Percentiles rank a stretch among this genome's conserved stretches.
Evolutionary conservation across 1,284 basidiomycete species (phyloP).

Genomic region (Puccinia horiana): DNA sequence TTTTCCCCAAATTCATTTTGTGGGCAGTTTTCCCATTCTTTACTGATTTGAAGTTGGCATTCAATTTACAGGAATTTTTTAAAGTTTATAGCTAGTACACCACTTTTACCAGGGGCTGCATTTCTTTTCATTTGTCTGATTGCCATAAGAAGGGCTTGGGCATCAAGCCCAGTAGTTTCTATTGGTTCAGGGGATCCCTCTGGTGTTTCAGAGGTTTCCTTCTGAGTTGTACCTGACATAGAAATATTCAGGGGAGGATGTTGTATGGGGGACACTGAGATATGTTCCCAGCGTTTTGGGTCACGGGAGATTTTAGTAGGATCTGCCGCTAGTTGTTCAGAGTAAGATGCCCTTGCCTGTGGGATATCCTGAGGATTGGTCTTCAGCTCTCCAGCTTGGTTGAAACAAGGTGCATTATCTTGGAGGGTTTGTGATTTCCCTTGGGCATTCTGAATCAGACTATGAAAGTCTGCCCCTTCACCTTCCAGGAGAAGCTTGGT

Average conservation of each 20-base stretch:
- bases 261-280: too few species aligned
- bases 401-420: neutral
- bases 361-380: neutral
- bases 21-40: neutral
- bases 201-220: too few species aligned
- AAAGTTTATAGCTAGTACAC: neutral
- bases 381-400: neutral
- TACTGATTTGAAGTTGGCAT: slow-evolving; percentile 1
- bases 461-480: neutral
- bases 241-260: too few species aligned
- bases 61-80: slow-evolving; percentile 28
- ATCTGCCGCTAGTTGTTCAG: neutral
- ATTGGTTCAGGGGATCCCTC: too few species aligned
- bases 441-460: neutral
- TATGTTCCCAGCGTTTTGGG: too few species aligned
- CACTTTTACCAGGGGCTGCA: slow-evolving; percentile 9
- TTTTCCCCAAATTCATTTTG: neutral
- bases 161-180: too few species aligned
- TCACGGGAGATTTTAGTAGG: neutral
- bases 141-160: neutral
- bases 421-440: neutral
- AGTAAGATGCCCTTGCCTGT: neutral
- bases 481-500: neutral
- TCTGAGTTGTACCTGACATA: too few species aligned
- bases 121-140: neutral